Evolutionary conservation across 345 rosid species (phyloP).

Genomic region (Cardiospermum halicacabum): DNA sequence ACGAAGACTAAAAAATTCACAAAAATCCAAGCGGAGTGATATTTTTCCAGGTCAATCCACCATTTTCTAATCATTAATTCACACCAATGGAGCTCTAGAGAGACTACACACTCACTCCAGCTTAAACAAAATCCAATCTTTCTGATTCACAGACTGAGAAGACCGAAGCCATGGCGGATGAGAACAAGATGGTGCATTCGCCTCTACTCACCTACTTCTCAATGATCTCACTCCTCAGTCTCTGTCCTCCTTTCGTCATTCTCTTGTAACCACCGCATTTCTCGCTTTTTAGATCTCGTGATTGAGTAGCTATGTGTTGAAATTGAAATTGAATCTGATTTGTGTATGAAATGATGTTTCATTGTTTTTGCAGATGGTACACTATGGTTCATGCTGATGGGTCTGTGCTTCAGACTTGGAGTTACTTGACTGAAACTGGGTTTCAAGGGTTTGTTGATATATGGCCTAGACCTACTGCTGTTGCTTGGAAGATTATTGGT

Average conservation of each 20-base stretch:
- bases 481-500: slow-evolving; percentile 72
- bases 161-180: slow-evolving; percentile 1
- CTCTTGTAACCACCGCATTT: slow-evolving; percentile 54
- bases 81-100: too few relatives aligned
- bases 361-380: slow-evolving; percentile 69
- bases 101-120: too few relatives aligned
- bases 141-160: too few relatives aligned
- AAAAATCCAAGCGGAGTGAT: too few relatives aligned
- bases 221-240: slow-evolving; percentile 68
- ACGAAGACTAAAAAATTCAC: too few relatives aligned
- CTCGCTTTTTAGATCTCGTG: neutral
- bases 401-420: slow-evolving; percentile 49
- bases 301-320: too few relatives aligned
- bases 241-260: slow-evolving; percentile 94
- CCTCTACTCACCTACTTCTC: slow-evolving; percentile 71
- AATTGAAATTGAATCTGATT: neutral
- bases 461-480: slow-evolving; percentile 79
- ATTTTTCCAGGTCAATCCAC: too few relatives aligned
- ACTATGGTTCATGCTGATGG: slow-evolving; percentile 95
- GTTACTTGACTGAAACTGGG: slow-evolving; percentile 56
- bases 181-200: slow-evolving; percentile 79
- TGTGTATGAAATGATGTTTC: slow-evolving; percentile 7
- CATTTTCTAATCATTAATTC: too few relatives aligned
- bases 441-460: slow-evolving; percentile 60
- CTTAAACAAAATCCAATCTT: too few relatives aligned